Evolutionary conservation across 169 alveolate species (phyloP).

Genomic region (Eimeria necatrix): DNA sequence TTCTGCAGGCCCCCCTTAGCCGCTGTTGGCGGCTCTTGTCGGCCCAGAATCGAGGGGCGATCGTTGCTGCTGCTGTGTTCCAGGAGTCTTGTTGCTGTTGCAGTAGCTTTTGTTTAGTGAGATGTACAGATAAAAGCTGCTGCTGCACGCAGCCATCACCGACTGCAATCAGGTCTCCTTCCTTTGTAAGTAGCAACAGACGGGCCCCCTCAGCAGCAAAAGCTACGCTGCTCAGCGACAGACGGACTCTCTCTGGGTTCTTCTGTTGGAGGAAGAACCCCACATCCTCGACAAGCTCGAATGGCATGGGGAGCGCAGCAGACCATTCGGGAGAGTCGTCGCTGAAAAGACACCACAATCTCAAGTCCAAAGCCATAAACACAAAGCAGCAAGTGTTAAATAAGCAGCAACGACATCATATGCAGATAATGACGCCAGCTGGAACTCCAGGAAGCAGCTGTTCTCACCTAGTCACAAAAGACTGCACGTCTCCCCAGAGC

Average conservation of each 20-base stretch:
- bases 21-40: slow-evolving; percentile 73
- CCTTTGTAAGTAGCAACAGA: slow-evolving; percentile 50
- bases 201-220: slow-evolving; percentile 77
- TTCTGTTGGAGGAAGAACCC: neutral
- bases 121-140: slow-evolving; percentile 9
- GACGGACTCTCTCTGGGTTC: neutral
- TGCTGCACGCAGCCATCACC: slow-evolving; percentile 80
- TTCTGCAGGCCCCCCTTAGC: slow-evolving; percentile 52
- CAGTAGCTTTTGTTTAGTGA: neutral
- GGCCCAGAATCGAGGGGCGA: slow-evolving; percentile 78
- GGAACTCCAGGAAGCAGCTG: neutral
- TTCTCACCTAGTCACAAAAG: slow-evolving; percentile 26
- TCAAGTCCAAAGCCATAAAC: neutral
- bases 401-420: neutral
- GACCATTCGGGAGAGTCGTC: neutral
- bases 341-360: slow-evolving; percentile 33
- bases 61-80: slow-evolving; percentile 52
- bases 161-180: slow-evolving; percentile 59
- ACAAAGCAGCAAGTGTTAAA: neutral
- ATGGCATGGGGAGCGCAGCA: slow-evolving; percentile 1
- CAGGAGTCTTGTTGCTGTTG: slow-evolving; percentile 43
- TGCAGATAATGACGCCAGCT: neutral
- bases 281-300: neutral
- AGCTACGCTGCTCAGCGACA: neutral
- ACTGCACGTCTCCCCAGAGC: slow-evolving; percentile 61